Evolutionary conservation across 2,329 filamentous ascomycete species (phyloP).

Genomic region (Hypomyces perniciosus): DNA sequence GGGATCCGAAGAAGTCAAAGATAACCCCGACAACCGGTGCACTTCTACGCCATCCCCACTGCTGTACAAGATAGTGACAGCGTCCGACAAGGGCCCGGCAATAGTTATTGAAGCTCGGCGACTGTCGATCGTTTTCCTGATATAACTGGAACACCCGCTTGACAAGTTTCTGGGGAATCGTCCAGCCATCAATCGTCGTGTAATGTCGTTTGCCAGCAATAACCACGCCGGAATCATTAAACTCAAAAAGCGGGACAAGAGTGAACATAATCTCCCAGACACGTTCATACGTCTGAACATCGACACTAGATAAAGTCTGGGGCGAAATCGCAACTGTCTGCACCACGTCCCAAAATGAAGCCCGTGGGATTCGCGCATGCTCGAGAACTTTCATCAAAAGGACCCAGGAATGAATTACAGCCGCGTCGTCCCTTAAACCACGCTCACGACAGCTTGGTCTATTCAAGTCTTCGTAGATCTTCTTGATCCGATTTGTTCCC

Average conservation of each 20-base stretch:
- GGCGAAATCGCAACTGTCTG: constrained; percentile 36
- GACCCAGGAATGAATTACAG: constrained; percentile 50
- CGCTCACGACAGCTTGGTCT: constrained; percentile 39
- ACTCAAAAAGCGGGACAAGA: constrained; percentile 55
- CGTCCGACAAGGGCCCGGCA: constrained; percentile 53
- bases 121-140: constrained; percentile 46
- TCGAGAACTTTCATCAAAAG: constrained; percentile 50
- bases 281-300: constrained; percentile 47
- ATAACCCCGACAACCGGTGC: constrained; percentile 53
- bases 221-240: constrained; percentile 49
- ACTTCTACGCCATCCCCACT: constrained; percentile 60
- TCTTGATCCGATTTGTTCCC: constrained; percentile 39
- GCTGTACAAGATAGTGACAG: constrained; percentile 56
- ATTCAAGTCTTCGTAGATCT: constrained; percentile 44
- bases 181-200: constrained; percentile 49
- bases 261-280: constrained; percentile 55
- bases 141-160: constrained; percentile 55
- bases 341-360: constrained; percentile 56
- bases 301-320: constrained; percentile 20
- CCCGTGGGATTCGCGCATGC: constrained; percentile 42
- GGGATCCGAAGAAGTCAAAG: constrained; percentile 63
- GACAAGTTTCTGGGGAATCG: constrained; percentile 50
- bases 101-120: constrained; percentile 60
- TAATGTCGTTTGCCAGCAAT: constrained; percentile 27
- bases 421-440: constrained; percentile 45